Evolutionary conservation across 2,329 filamentous ascomycete species (phyloP), one percentile per base, ranked within the genome.

Genomic region (Fusarium hostae): DNA sequence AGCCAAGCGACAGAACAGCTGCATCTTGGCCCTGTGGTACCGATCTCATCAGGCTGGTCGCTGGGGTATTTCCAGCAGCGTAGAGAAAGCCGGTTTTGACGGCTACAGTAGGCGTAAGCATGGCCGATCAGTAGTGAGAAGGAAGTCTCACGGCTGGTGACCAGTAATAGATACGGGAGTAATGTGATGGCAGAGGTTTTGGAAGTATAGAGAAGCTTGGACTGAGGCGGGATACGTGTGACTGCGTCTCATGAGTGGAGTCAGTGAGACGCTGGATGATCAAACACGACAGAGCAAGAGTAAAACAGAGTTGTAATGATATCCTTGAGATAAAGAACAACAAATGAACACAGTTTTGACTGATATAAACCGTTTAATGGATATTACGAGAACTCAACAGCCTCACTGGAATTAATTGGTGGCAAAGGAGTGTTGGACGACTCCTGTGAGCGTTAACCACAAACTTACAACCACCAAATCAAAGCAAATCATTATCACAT

Each of bases 21-120:
- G 82, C 86, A 73, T 86, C 79, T n/a, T 83, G 68, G 7, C 85
- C 86, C 13, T 84, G 84, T 1, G 87, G 85, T 4, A 89, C 70
- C 37, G 81, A 78, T 52, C 82, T 79, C 1, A 84, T 84, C 12
- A 90, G 77, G 70, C 82, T 85, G 11, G 84, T 79, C 9, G 88
- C 86, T 6, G 87, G 85, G 0, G 85, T 88, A 75, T 88, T 88
- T 28, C 87, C 87, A n/a, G 85, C 79, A 3, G 86, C 84, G 56
- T 87, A 87, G 26, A 85, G 77, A 40, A 78, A 82, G 24, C 65
- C 65, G 18, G 74, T 69, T 9, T 76, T 76, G 28, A 74, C 80
- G 24, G 79, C 77, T 28, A 80, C 66, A 6, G 80, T 77, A 2
- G 83, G 82, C 1, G 78, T 80, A 24, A 84, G 63, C 83, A 84